Percentiles rank a stretch among this genome's conserved stretches.
These are phyloP conservation scores for Backusella tarrabulga DNA, from an alignment of 192 early-diverging fungal genomes.

Conservation along the genomic window DNA sequence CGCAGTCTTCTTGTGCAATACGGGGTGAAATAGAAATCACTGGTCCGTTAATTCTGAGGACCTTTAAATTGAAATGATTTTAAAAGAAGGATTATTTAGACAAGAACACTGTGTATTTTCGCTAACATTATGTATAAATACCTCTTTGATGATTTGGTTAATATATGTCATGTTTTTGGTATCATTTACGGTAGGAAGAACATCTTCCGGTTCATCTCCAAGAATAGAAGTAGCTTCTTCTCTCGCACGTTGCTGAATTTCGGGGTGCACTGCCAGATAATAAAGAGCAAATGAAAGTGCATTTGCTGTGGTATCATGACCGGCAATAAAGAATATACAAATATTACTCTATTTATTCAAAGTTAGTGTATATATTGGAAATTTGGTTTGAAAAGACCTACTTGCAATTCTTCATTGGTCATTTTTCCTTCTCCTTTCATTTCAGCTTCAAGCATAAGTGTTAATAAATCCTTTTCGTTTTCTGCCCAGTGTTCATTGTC, in stretches of 20 bases:
- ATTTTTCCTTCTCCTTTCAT: slow-evolving; percentile 37
- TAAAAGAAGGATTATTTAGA: neutral
- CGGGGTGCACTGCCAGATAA: slow-evolving; percentile 43
- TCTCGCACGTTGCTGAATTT: slow-evolving; percentile 23
- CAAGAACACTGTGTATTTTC: neutral
- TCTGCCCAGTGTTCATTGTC: neutral
- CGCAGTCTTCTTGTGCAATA: slow-evolving; percentile 3
- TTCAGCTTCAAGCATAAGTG: slow-evolving; percentile 52
- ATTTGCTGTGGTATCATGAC: slow-evolving; percentile 24
- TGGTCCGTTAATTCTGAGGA: slow-evolving; percentile 8
- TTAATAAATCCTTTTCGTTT: slow-evolving; percentile 30
- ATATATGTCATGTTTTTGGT: slow-evolving; percentile 17
- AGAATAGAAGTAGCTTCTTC: slow-evolving; percentile 18
- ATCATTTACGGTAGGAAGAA: neutral
- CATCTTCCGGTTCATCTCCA: slow-evolving; percentile 10
- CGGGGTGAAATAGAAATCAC: neutral
- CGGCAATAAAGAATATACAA: neutral
- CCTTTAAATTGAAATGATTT: neutral
- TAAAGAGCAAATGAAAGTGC: slow-evolving; percentile 39
- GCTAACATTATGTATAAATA: neutral
- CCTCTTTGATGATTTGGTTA: slow-evolving; percentile 20
- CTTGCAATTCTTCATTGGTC: slow-evolving; percentile 28
- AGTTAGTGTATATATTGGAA: slow-evolving; percentile 23
- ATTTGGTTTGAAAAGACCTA: slow-evolving; percentile 52
- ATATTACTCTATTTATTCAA: neutral